A percentile compares a stretch with the other conserved stretches of the same genome.
Conservation (phyloP, 2,329 filamentous ascomycete genomes). For the Aspergillus quadricinctus region DNA sequence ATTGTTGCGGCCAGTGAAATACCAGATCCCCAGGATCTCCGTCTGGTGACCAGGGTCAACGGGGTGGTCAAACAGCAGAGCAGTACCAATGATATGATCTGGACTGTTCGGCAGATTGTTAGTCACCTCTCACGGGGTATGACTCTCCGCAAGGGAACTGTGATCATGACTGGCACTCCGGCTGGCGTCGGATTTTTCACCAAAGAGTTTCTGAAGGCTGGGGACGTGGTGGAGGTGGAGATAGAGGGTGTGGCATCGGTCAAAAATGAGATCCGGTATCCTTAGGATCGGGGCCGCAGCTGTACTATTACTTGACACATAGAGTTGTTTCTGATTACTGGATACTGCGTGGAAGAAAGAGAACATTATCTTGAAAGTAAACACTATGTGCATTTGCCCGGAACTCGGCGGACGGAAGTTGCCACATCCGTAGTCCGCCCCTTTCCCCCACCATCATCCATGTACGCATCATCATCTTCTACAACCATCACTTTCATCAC, state of each 20-base stretch:
- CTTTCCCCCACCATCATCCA: no score
- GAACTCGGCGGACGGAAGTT: no score
- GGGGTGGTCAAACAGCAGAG: slow-evolving; percentile 37
- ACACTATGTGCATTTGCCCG: no score
- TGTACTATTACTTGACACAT: no score
- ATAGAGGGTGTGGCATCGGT: slow-evolving; percentile 1
- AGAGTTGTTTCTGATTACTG: no score
- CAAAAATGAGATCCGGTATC: not conserved
- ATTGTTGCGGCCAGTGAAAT: slow-evolving; percentile 31
- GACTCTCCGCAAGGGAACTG: slow-evolving; percentile 35
- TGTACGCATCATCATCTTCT: no score
- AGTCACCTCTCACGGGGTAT: slow-evolving; percentile 34
- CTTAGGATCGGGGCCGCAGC: no score
- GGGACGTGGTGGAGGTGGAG: slow-evolving; percentile 14
- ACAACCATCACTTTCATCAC: no score
- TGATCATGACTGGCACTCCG: slow-evolving; percentile 42
- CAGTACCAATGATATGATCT: slow-evolving; percentile 38
- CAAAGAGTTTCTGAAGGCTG: slow-evolving; percentile 3
- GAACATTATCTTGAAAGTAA: no score
- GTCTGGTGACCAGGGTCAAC: slow-evolving; percentile 33
- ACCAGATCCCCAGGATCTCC: slow-evolving; percentile 27
- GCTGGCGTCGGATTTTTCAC: slow-evolving; percentile 24
- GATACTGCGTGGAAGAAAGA: no score
- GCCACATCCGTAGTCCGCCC: no score
- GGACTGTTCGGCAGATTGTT: slow-evolving; percentile 31